phyloP scores from a whole-genome alignment of 441 rosid species.

The Isatis lusitanica region DNA sequence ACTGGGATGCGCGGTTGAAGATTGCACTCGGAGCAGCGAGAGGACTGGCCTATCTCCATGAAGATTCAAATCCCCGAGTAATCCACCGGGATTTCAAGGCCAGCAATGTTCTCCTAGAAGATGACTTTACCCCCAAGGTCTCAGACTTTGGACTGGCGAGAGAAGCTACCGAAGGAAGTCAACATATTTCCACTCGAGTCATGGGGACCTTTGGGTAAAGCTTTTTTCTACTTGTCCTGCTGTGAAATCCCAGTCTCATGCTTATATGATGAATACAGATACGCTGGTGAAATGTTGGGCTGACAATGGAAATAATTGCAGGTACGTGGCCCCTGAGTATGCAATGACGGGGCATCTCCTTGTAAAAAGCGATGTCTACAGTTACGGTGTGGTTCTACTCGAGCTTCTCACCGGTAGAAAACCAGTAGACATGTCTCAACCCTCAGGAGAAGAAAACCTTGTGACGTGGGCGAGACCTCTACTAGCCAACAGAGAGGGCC shows the following conservation, averaged over 20 bases:
- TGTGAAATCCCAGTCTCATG: background rate
- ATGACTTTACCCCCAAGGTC: slow-evolving; percentile 93
- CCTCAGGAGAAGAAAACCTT: slow-evolving; percentile 91
- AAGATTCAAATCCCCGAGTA: slow-evolving; percentile 96
- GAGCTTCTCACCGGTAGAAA: slow-evolving; percentile 95
- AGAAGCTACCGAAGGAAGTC: slow-evolving; percentile 97
- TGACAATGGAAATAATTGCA: slow-evolving; percentile 35
- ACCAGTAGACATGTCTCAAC: slow-evolving; percentile 98
- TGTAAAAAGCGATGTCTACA: slow-evolving; percentile 95
- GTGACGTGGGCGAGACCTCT: slow-evolving; percentile 96
- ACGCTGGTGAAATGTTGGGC: background rate
- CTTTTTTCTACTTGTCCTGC: background rate
- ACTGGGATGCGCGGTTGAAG: slow-evolving; percentile 94
- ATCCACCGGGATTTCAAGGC: slow-evolving; percentile 98
- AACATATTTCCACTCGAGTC: slow-evolving; percentile 91
- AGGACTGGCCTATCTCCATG: slow-evolving; percentile 97
- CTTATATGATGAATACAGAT: slow-evolving; percentile 1
- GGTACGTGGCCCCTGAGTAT: slow-evolving; percentile 98
- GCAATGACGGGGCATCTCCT: slow-evolving; percentile 99
- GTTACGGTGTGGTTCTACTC: slow-evolving; percentile 94
- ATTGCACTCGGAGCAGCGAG: slow-evolving; percentile 98
- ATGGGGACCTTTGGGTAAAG: slow-evolving; percentile 98
- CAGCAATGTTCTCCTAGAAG: slow-evolving; percentile 86
- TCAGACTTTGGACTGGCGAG: slow-evolving; percentile 98
- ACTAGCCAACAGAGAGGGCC: slow-evolving; percentile 78